Percentiles rank a stretch among this genome's conserved stretches.
Evolutionary conservation across 1,284 basidiomycete genomes (phyloP).

Genomic region (Melampsora larici-populina): DNA sequence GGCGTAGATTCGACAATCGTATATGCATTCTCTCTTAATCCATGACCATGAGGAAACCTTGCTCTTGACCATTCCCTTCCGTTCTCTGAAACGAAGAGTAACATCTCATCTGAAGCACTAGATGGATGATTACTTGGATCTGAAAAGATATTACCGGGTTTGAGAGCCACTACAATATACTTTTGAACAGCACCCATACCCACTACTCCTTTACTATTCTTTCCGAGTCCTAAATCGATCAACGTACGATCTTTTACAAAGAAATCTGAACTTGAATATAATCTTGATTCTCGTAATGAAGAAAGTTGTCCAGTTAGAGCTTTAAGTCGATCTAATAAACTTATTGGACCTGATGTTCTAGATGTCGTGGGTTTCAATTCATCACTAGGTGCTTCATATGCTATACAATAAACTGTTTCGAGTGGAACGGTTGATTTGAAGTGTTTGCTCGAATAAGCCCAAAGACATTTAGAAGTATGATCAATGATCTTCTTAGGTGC

Average conservation of each 20-base stretch:
- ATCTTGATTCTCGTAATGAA: conserved; percentile 62
- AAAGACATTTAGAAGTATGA: conserved; percentile 73
- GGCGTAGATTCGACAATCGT: conserved; percentile 90
- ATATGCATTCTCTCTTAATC: conserved; percentile 82
- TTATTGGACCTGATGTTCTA: conserved; percentile 45
- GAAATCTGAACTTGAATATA: conserved; percentile 78
- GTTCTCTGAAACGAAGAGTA: conserved; percentile 78
- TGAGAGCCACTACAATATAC: conserved; percentile 81
- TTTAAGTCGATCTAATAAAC: conserved; percentile 27
- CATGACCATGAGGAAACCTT: conserved; percentile 78
- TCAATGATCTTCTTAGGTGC: conserved; percentile 62
- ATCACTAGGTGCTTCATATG: conserved; percentile 60
- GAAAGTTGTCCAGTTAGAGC: conserved; percentile 28
- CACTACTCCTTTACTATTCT: conserved; percentile 74
- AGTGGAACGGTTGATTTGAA: conserved; percentile 70
- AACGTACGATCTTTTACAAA: conserved; percentile 65
- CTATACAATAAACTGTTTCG: conserved; percentile 80
- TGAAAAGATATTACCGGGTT: conserved; percentile 50
- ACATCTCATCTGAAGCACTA: conserved; percentile 66
- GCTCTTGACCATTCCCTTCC: conserved; percentile 75
- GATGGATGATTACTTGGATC: conserved; percentile 9
- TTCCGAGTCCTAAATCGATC: conserved; percentile 76
- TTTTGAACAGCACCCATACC: conserved; percentile 86
- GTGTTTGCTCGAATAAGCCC: conserved; percentile 75
- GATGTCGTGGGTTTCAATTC: conserved; percentile 31